A percentile compares a stretch with the other conserved stretches of the same genome.
Conservation (phyloP, 805 yeast species). For the Lipomyces chichibuensis region DNA sequence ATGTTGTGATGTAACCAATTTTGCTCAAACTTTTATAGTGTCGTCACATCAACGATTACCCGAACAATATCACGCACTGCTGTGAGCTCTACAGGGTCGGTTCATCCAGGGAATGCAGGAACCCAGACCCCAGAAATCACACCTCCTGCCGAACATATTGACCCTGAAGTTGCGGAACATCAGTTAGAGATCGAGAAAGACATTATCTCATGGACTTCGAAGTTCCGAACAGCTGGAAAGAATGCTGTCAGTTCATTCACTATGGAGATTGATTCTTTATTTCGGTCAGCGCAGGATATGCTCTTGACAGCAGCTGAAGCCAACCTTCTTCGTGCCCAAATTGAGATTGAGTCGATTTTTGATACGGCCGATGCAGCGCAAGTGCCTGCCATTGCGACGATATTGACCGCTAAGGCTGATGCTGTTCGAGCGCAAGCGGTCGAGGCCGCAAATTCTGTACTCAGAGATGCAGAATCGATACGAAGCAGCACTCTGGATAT, state of each 20-base stretch:
- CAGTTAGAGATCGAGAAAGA: conserved; percentile 15
- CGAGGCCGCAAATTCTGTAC: conserved; percentile 11
- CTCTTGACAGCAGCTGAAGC: conserved; percentile 7
- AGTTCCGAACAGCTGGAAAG: conserved; percentile 31
- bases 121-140: conserved; percentile 22
- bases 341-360: conserved; percentile 7
- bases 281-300: not conserved
- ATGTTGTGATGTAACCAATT: not conserved
- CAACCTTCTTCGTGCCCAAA: conserved; percentile 12
- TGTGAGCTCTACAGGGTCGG: not conserved
- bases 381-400: conserved; percentile 5
- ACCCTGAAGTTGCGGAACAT: conserved; percentile 14
- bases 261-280: conserved; percentile 18
- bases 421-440: conserved; percentile 10
- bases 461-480: conserved; percentile 22
- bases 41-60: conserved; percentile 5
- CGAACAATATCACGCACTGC: not conserved
- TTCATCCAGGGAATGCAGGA: not conserved
- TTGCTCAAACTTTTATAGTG: not conserved
- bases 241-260: conserved; percentile 25
- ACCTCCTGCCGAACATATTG: conserved; percentile 18
- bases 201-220: conserved; percentile 22
- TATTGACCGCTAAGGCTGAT: conserved; percentile 17
- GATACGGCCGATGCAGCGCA: conserved; percentile 5
- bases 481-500: conserved; percentile 22